phyloP scores from a whole-genome alignment of 2,329 filamentous ascomycete genomes.

The Penicillium thymicola region DNA sequence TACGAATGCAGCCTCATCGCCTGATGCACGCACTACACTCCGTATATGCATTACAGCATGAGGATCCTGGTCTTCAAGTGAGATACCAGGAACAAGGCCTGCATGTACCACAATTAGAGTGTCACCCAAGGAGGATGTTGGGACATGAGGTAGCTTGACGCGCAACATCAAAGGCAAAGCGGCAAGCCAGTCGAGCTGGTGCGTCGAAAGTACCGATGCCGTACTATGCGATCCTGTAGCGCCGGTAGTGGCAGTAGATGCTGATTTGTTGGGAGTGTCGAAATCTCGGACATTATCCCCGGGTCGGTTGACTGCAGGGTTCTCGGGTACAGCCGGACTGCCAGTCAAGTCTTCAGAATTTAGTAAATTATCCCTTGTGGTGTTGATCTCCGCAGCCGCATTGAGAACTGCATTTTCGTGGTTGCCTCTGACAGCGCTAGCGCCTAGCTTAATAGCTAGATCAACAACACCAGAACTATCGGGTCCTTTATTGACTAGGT shows the following conservation, averaged over 20 bases:
- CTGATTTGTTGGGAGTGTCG: not conserved
- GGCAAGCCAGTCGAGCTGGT: slow-evolving; percentile 21
- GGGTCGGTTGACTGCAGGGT: not conserved
- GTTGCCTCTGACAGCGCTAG: slow-evolving; percentile 25
- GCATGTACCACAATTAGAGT: slow-evolving; percentile 20
- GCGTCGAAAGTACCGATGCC: slow-evolving; percentile 11
- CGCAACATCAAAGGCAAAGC: slow-evolving; percentile 21
- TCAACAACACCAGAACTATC: slow-evolving; percentile 22
- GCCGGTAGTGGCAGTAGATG: not conserved
- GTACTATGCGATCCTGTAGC: slow-evolving; percentile 6
- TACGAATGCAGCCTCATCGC: not conserved
- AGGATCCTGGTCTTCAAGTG: slow-evolving; percentile 19
- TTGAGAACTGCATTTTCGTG: slow-evolving; percentile 26
- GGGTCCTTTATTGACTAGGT: slow-evolving; percentile 23
- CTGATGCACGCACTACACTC: slow-evolving; percentile 6
- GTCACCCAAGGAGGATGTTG: slow-evolving; percentile 8
- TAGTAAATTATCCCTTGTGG: not conserved
- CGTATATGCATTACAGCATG: slow-evolving; percentile 20
- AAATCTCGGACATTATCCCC: not conserved
- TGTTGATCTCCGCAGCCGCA: slow-evolving; percentile 14
- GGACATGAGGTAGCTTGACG: slow-evolving; percentile 9
- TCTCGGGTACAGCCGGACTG: not conserved
- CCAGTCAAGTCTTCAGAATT: not conserved
- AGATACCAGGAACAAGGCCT: slow-evolving; percentile 16
- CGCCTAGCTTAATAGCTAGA: slow-evolving; percentile 19